Conservation (phyloP, 208 protist species). For the Leishmania martiniquensis region DNA sequence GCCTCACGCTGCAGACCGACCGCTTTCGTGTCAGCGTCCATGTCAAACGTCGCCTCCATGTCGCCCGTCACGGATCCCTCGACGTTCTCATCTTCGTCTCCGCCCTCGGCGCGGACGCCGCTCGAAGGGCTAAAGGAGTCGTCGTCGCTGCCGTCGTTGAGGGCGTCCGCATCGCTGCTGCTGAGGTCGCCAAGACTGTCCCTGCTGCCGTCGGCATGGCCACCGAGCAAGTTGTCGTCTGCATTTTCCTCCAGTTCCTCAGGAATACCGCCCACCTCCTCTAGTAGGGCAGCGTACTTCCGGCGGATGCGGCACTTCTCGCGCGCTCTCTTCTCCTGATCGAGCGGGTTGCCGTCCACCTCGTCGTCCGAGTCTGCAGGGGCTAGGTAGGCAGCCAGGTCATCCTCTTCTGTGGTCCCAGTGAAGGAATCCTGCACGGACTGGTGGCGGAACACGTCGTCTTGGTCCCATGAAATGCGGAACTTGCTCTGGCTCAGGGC, state of each 20-base stretch:
- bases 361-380: constrained; percentile 83
- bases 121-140: constrained; percentile 84
- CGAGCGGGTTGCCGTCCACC: constrained; percentile 19
- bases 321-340: constrained; percentile 34
- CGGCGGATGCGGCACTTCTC: constrained; percentile 70
- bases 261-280: constrained; percentile 76
- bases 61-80: constrained; percentile 44
- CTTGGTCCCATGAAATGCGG: constrained; percentile 94
- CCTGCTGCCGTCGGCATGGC: background rate
- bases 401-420: constrained; percentile 86
- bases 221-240: background rate
- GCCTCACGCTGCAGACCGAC: constrained; percentile 71
- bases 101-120: constrained; percentile 52
- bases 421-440: constrained; percentile 88
- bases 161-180: constrained; percentile 28
- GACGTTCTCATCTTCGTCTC: constrained; percentile 8
- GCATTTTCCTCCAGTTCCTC: constrained; percentile 40
- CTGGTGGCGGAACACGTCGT: constrained; percentile 83
- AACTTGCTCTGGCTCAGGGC: constrained; percentile 90
- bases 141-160: constrained; percentile 64
- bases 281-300: constrained; percentile 84
- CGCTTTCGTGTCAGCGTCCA: constrained; percentile 82
- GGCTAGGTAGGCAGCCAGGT: constrained; percentile 89
- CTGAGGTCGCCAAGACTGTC: background rate
- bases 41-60: constrained; percentile 82